Percentiles rank a stretch among this genome's conserved stretches.
These are phyloP conservation scores for Brassica napus DNA, from an alignment of 345 rosid genomes.

Conservation along the genomic window DNA sequence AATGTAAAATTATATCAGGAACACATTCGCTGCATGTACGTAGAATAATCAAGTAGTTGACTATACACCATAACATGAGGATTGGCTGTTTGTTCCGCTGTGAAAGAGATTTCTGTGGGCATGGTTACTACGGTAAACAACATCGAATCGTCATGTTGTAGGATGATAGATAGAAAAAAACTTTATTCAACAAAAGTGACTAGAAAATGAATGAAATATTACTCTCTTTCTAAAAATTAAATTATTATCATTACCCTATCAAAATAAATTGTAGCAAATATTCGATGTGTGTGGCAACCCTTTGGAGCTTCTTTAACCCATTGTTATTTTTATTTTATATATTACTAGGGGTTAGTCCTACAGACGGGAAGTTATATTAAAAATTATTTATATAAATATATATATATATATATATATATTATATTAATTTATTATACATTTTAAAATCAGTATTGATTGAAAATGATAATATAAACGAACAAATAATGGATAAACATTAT, in stretches of 20 bases:
- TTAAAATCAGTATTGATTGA: too few species aligned
- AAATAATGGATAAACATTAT: too few species aligned
- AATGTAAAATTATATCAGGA: not conserved
- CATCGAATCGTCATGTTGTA: not conserved
- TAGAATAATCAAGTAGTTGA: constrained; percentile 23
- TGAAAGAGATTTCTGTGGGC: constrained; percentile 9
- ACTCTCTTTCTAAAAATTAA: too few species aligned
- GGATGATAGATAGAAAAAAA: not conserved
- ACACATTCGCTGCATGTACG: not conserved
- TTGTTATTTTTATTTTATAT: too few species aligned
- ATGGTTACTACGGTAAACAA: not conserved
- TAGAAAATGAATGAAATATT: not conserved
- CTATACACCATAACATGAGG: constrained; percentile 14
- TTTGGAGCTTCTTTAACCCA: too few species aligned
- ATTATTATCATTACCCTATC: not conserved
- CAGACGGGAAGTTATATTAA: too few species aligned
- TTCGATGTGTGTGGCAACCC: not conserved
- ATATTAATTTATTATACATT: too few species aligned
- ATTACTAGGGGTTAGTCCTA: too few species aligned
- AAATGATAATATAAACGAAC: too few species aligned
- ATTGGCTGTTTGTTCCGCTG: constrained; percentile 13
- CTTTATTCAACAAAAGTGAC: not conserved
- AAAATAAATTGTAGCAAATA: too few species aligned
- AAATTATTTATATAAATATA: too few species aligned
- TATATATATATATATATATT: too few species aligned